phyloP scores from a whole-genome alignment of 192 early-diverging fungal species.

The Martensiomyces pterosporus region DNA sequence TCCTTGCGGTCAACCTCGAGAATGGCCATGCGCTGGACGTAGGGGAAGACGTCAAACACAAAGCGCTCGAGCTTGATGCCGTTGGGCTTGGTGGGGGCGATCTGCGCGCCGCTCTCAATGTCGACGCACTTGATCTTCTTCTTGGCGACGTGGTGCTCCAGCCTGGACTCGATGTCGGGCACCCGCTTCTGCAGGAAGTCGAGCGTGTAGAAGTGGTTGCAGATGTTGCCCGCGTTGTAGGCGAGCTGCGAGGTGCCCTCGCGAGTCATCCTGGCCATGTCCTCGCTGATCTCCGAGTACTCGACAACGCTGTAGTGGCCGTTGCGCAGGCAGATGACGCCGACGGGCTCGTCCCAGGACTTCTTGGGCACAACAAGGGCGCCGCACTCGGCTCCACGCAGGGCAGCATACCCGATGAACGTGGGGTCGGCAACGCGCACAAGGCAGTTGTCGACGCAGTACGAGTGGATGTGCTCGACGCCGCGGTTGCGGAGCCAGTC shows the following conservation, averaged over 20 bases:
- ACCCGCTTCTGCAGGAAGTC: constrained; percentile 81
- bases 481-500: constrained; percentile 75
- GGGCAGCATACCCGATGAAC: constrained; percentile 91
- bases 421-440: constrained; percentile 95
- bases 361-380: constrained; percentile 92
- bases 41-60: constrained; percentile 99
- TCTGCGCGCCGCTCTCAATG: constrained; percentile 62
- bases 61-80: constrained; percentile 99
- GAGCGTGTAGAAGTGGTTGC: constrained; percentile 95
- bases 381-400: constrained; percentile 87
- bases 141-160: constrained; percentile 95
- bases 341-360: constrained; percentile 83
- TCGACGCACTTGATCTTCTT: constrained; percentile 98
- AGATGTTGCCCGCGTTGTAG: constrained; percentile 95
- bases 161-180: constrained; percentile 72
- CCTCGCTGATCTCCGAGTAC: constrained; percentile 89
- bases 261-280: constrained; percentile 65
- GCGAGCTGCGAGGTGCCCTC: constrained; percentile 57
- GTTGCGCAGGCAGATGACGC: constrained; percentile 90
- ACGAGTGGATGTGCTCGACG: constrained; percentile 86
- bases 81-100: constrained; percentile 76
- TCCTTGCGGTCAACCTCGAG: constrained; percentile 89
- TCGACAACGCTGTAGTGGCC: constrained; percentile 84
- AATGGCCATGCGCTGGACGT: constrained; percentile 81
- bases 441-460: constrained; percentile 98